Conservation (phyloP, 2,329 filamentous ascomycete genomes). For the Leptographium flavum region DNA sequence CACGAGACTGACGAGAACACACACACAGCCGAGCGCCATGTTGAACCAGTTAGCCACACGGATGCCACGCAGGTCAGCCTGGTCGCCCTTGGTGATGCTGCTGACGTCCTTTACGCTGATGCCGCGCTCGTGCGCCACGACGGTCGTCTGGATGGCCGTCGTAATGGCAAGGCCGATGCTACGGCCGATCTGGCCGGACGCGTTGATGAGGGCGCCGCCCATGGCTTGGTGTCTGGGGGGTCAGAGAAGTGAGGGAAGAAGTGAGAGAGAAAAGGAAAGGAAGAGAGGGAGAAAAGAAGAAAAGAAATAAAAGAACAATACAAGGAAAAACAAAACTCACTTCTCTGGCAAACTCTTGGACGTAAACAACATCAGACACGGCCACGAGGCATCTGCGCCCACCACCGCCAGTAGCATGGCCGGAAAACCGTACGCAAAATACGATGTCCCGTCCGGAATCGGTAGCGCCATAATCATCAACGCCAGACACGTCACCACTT, state of each 20-base stretch:
- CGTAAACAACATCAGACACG: conserved; percentile 49
- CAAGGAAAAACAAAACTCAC: not conserved
- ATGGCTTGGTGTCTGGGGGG: conserved; percentile 44
- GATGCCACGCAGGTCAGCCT: conserved; percentile 29
- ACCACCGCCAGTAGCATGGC: conserved; percentile 51
- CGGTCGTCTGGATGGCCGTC: conserved; percentile 47
- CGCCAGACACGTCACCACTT: conserved; percentile 33
- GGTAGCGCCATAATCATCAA: conserved; percentile 49
- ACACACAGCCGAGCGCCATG: conserved; percentile 28
- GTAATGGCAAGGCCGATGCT: conserved; percentile 50
- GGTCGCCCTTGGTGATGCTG: conserved; percentile 26
- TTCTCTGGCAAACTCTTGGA: conserved; percentile 41
- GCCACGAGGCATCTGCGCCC: conserved; percentile 52
- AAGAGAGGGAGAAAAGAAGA: not conserved
- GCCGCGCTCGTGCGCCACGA: conserved; percentile 33
- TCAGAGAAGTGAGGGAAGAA: not conserved
- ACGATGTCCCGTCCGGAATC: conserved; percentile 33
- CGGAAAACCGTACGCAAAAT: conserved; percentile 51
- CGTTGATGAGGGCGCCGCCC: conserved; percentile 52
- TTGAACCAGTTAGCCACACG: conserved; percentile 38
- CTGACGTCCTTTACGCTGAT: conserved; percentile 30
- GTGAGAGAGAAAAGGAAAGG: not conserved
- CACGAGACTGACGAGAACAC: conserved; percentile 26
- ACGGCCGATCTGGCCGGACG: conserved; percentile 48
- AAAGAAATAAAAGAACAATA: not conserved